A percentile compares a stretch with the other conserved stretches of the same genome.
Evolutionary conservation across 768 basidiomycete species (phyloP).

Genomic region (Suillus paluster): DNA sequence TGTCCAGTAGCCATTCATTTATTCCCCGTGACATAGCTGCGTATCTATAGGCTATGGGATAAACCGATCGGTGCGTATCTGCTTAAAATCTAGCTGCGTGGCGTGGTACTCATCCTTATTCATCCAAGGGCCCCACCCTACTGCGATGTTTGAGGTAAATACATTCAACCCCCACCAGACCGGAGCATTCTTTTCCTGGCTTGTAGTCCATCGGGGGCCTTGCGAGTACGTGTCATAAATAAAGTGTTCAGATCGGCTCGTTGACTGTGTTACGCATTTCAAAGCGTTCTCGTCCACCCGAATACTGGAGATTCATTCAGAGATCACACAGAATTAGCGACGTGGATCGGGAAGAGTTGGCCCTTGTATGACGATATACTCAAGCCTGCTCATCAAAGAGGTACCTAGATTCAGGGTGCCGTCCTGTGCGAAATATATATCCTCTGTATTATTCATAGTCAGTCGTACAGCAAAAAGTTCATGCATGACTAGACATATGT

Average conservation of each 20-base stretch:
- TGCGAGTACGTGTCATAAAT: conserved; percentile 59
- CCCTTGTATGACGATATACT: too few relatives aligned
- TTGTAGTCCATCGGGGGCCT: conserved; percentile 68
- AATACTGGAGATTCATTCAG: conserved; percentile 59
- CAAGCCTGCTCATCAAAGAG: too few relatives aligned
- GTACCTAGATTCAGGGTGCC: too few relatives aligned
- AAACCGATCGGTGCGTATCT: conserved; percentile 55
- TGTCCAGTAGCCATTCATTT: neutral
- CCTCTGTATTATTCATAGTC: too few relatives aligned
- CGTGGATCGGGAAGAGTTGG: conserved; percentile 61
- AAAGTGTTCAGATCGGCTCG: neutral
- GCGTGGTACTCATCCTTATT: neutral
- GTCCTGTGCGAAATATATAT: too few relatives aligned
- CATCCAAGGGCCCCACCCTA: conserved; percentile 63
- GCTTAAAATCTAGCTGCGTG: neutral
- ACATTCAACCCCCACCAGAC: conserved; percentile 70
- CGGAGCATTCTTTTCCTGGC: conserved; percentile 70
- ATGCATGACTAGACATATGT: too few relatives aligned
- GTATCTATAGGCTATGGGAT: conserved; percentile 66
- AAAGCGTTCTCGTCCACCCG: conserved; percentile 71
- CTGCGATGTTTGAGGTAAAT: conserved; percentile 75
- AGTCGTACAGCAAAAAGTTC: too few relatives aligned
- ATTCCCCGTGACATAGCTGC: conserved; percentile 44
- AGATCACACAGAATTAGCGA: conserved; percentile 66
- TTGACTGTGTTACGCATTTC: conserved; percentile 2